phyloP scores from a whole-genome alignment of 805 yeast species.

The Starmerella bombicola region DNA sequence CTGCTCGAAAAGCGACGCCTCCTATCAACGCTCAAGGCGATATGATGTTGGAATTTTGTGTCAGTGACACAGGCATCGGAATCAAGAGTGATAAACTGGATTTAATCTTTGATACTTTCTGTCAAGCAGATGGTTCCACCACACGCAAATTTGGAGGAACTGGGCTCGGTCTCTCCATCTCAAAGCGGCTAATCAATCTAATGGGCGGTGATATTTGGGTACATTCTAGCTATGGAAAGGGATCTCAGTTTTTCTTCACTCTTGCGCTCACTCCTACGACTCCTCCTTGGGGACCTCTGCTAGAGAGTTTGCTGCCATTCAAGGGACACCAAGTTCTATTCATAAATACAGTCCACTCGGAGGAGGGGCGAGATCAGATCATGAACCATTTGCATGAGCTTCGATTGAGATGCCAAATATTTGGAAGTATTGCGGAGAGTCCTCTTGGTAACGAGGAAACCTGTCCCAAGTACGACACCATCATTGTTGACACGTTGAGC shows the following conservation, averaged over 20 bases:
- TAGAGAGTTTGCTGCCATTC: constrained; percentile 62
- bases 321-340: constrained; percentile 56
- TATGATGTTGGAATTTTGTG: constrained; percentile 65
- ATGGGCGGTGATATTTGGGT: constrained; percentile 97
- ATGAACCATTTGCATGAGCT: constrained; percentile 40
- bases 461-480: constrained; percentile 54
- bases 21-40: constrained; percentile 32
- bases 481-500: constrained; percentile 68
- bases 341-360: constrained; percentile 51
- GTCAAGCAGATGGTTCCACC: constrained; percentile 90
- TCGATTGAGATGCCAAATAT: constrained; percentile 51
- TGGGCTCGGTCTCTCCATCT: constrained; percentile 77
- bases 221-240: constrained; percentile 63
- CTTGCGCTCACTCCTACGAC: constrained; percentile 63
- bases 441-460: constrained; percentile 31
- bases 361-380: constrained; percentile 40
- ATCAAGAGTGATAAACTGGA: constrained; percentile 75
- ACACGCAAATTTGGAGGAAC: constrained; percentile 90
- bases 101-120: constrained; percentile 75
- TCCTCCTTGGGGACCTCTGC: constrained; percentile 46
- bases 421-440: constrained; percentile 43
- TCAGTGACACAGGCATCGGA: constrained; percentile 84
- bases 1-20: constrained; percentile 47
- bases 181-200: constrained; percentile 71
- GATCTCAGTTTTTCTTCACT: constrained; percentile 74